Evolutionary conservation across 1,139 yeast species (phyloP), one percentile per base, ranked within the genome.

Genomic region (Blastobotrys malaysiensis): DNA sequence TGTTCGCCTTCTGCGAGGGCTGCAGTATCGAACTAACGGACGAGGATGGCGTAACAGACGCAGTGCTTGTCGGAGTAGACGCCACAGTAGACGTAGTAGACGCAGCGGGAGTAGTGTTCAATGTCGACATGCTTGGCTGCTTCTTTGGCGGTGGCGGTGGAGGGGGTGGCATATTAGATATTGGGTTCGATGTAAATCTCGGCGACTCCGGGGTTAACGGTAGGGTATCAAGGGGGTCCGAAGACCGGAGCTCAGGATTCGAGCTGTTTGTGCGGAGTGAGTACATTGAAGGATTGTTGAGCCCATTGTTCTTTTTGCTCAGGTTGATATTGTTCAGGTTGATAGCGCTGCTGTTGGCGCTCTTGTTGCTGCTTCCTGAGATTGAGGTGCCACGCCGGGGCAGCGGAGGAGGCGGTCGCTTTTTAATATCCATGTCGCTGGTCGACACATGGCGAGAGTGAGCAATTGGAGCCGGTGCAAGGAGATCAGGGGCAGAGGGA

Each of bases 201-300:
- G 39, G 39, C 16, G 39, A 31, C 39, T 31, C 39, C 11, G 39
- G 39, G 14, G 39, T 31, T 31, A 31, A 16, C 39, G 39, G 39
- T 7, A 31, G 39, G 39, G 39, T 31, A 31, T 31, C 39, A 31
- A 31, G 39, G 3, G 39, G 39, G 39, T 31, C 39, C 3, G 39
- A 13, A 7, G 39, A 16, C 18, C 52, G 54, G 27, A 57, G 48
- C 22, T 57, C 60, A 14, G 61, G 59, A 5, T 55, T 49, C 9
- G 60, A 57, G 36, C 48, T 55, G 52, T 57, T 58, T n/a, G 52
- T 27, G 43, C 49, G 50, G 9, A 54, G 48, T 24, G 51, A 31
- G 43, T 46, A 50, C 45, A 26, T 27, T 27, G 48, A 31, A 31
- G 39, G 16, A 16, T 13, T 13, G 39, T 3, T 31, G 14, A 45